Base-by-base conservation (phyloP, 345 rosid species). In the Gossypium sturtianum region DNA sequence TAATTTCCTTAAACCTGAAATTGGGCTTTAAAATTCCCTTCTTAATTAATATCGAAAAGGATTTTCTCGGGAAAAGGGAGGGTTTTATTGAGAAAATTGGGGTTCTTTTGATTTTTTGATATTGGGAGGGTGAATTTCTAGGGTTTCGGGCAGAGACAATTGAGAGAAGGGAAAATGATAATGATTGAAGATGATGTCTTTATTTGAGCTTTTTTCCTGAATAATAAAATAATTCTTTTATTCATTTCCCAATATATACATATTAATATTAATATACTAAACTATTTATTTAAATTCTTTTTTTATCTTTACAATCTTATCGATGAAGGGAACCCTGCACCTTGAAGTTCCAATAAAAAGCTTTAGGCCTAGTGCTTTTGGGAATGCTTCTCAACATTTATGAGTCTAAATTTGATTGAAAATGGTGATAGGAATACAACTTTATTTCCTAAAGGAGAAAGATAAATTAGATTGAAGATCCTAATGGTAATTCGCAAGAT, bases 41-140 rank as follows among this genome's bases (percentile, higher is more conserved):
- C 47, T 17, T 13, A 9, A 67, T 54, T 38, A 47, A 47, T 2
- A 17, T 67, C 10, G 29, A 41, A 52, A 49, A 45, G 9, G 23
- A 41, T 48, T 60, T n/a, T 41, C 65, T 20, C 8, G 62, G 47
- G 64, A 11, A 11, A 54, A 59, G 66, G 25, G 45, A 19, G 16
- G 45, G 17, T 22, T 52, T 22, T 16, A 47, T 71, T 20, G 78
- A 73, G 81, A 74, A 71, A 78, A 82, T 66, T 71, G 76, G 82
- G 64, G 23, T 73, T 51, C 58, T 51, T 16, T 57, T 12, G 41
- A 34, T 4, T 34, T 16, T 34, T 3, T 15, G 54, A 23, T 12
- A 45, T 45, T 12, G 25, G 27, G 48, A 47, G 58, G 57, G 66
- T 41, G 60, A 51, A 54, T 66, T 66, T 60, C 47, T 70, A 47